A percentile compares a stretch with the other conserved stretches of the same genome.
These are phyloP conservation scores for Arachis hypogaea DNA, from an alignment of 306 rosid species.

Conservation along the genomic window DNA sequence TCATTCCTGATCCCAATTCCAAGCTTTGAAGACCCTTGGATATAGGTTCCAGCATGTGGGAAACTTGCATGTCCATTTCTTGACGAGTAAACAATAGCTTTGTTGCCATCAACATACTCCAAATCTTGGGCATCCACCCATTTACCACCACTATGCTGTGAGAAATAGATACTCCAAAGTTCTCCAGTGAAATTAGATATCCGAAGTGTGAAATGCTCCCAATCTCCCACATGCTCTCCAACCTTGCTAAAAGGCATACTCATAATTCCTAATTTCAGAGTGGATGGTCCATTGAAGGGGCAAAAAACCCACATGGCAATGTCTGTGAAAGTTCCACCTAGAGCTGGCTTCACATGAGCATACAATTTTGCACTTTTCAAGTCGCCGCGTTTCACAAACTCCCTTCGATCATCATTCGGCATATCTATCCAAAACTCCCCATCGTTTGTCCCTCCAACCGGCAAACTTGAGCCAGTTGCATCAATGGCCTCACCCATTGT, in stretches of 20 bases:
- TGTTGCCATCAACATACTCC: slow-evolving; percentile 46
- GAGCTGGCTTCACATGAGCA: slow-evolving; percentile 86
- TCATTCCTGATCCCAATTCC: slow-evolving; percentile 50
- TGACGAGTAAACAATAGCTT: slow-evolving; percentile 50
- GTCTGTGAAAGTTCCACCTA: slow-evolving; percentile 88
- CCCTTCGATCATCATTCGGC: slow-evolving; percentile 61
- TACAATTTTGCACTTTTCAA: slow-evolving; percentile 72
- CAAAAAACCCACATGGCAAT: slow-evolving; percentile 92
- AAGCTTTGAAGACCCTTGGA: slow-evolving; percentile 54
- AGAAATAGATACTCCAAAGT: slow-evolving; percentile 51
- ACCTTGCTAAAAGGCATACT: slow-evolving; percentile 57
- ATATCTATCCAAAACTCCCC: slow-evolving; percentile 85
- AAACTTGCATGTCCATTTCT: slow-evolving; percentile 49
- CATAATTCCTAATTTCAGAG: slow-evolving; percentile 66
- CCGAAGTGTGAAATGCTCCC: slow-evolving; percentile 87
- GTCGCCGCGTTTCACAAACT: slow-evolving; percentile 61
- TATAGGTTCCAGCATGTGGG: slow-evolving; percentile 47
- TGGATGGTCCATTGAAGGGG: slow-evolving; percentile 91
- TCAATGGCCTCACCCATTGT: slow-evolving; percentile 62
- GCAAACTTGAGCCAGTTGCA: slow-evolving; percentile 71
- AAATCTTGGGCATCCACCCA: slow-evolving; percentile 49
- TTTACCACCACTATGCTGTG: slow-evolving; percentile 54
- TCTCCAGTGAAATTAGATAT: slow-evolving; percentile 52
- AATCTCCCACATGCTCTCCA: slow-evolving; percentile 79
- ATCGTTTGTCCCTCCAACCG: slow-evolving; percentile 69